phyloP scores from a whole-genome alignment of 176 grass and related monocot species.

The Avena insularis region DNA sequence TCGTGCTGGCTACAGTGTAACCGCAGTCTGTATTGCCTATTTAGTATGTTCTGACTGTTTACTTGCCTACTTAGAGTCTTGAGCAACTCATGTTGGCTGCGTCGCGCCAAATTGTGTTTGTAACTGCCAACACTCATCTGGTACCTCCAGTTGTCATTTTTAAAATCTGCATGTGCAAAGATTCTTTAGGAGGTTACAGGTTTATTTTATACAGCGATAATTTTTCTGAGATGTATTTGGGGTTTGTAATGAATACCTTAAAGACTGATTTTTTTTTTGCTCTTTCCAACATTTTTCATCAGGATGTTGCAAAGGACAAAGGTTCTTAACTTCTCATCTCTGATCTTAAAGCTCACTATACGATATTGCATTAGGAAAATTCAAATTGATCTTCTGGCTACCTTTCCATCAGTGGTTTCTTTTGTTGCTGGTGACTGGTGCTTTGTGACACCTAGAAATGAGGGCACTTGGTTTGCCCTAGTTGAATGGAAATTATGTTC shows the following conservation, averaged over 20 bases:
- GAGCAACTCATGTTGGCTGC: neutral
- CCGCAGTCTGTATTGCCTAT: neutral
- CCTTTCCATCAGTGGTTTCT: neutral
- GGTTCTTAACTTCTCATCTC: slow-evolving; percentile 31
- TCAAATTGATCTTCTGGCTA: neutral
- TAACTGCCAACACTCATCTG: neutral
- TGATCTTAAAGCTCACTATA: neutral
- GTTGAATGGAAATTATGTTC: slow-evolving; percentile 3
- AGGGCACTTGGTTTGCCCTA: neutral
- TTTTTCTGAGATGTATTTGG: neutral
- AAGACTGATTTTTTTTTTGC: neutral
- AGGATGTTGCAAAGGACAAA: slow-evolving; percentile 53
- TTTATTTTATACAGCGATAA: neutral
- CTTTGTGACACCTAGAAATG: neutral
- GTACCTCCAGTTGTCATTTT: neutral
- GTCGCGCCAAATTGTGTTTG: neutral
- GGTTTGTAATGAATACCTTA: neutral
- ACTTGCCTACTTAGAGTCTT: neutral
- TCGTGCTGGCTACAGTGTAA: neutral
- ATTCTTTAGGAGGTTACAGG: neutral
- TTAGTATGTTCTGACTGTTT: neutral
- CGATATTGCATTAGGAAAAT: slow-evolving; percentile 29
- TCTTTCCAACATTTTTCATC: slow-evolving; percentile 27
- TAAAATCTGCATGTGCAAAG: neutral
- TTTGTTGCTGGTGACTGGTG: neutral